These are phyloP conservation scores for Penicillium manginii DNA, from an alignment of 495 filamentous ascomycete genomes.

Conservation along the genomic window DNA sequence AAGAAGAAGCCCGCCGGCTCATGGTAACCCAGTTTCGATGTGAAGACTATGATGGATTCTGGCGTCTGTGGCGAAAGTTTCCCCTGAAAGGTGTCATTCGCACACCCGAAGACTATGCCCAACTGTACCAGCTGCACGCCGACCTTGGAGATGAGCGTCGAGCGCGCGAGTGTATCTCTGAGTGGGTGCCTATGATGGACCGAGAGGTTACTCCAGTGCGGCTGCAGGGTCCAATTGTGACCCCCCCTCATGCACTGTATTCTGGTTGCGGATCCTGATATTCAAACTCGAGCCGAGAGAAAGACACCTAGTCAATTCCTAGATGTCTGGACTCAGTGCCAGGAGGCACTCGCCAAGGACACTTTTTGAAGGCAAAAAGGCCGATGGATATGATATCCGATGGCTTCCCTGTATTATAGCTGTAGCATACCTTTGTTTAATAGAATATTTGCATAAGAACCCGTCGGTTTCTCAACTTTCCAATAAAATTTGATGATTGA, in stretches of 20 bases:
- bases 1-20: constrained; percentile 48
- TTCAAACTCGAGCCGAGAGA: constrained; percentile 33
- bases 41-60: constrained; percentile 59
- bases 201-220: constrained; percentile 58
- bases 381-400: background rate
- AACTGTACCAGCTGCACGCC: constrained; percentile 57
- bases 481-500: background rate
- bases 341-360: constrained; percentile 19
- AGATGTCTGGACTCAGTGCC: constrained; percentile 38
- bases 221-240: constrained; percentile 43
- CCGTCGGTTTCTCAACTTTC: constrained; percentile 2
- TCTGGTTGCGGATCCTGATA: constrained; percentile 51
- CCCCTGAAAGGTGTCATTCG: constrained; percentile 53
- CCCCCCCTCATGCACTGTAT: constrained; percentile 54
- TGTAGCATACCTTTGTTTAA: background rate
- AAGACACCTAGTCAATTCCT: constrained; percentile 25
- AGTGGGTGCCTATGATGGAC: constrained; percentile 59
- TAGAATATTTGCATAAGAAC: background rate
- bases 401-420: background rate
- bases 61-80: constrained; percentile 62
- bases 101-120: constrained; percentile 57
- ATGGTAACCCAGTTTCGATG: constrained; percentile 47
- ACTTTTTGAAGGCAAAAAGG: background rate
- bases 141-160: constrained; percentile 46
- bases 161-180: constrained; percentile 53